Evolutionary conservation across 148 eudicot species (phyloP), one percentile per base, ranked within the genome.

Genomic region (Persicaria maculosa): DNA sequence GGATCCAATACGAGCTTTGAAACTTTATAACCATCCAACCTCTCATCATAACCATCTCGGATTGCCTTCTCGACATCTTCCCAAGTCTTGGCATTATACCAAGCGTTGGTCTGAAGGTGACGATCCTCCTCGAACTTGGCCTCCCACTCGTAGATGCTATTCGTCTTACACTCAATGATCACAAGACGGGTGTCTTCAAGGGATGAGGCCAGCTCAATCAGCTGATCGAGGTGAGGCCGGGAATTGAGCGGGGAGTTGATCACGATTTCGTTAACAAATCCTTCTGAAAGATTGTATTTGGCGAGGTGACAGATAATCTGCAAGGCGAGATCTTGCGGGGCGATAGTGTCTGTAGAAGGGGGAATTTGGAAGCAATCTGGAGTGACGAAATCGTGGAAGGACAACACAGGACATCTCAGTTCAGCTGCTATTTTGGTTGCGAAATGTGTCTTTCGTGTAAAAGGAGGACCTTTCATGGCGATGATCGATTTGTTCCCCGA

Each of bases 211-310:
- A 31, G 15, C 68, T 61, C 5, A 8, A 25, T 31, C 44, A 61
- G 44, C 68, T 61, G 68, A 61, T 61, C 44, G 12, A 61, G 68
- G 16, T 61, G 68, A 61, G 68, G 9, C 11, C 68, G 43, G 16
- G 68, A 61, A 9, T 43, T 22, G 5, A 61, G 44, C 4, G 68
- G 68, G 40, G 68, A 31, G 68, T 61, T 40, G 9, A 59, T 59
- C 43, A 59, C 67, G 5, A 59, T 59, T n/a, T 9, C 4, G 1
- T 20, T 7, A 59, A 61, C 65, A 6, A 20, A 22, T 7, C 65
- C 65, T 19, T 19, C 0, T 1, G 12, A 58, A 3, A 58, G 65
- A 22, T 58, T 58, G 65, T 10, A 58, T 17, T 20, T 58, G 50
- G 50, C 50, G 11, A 47, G 9, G 50, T 5, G 50, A 47, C 50